Evolutionary conservation across 768 basidiomycete genomes (phyloP).

Genomic region (Fomitopsis pulvina): DNA sequence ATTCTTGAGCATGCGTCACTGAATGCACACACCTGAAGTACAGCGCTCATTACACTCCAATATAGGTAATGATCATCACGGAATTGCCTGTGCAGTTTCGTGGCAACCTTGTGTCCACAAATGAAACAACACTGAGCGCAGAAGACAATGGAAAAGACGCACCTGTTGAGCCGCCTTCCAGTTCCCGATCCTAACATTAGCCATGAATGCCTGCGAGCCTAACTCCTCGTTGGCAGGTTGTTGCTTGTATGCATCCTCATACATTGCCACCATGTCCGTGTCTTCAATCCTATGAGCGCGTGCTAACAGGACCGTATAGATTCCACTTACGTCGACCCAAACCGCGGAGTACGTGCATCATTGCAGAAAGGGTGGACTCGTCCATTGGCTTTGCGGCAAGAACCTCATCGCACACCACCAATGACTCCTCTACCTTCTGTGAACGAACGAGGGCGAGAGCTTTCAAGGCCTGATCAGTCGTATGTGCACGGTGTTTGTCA

Average conservation of each 20-base stretch:
- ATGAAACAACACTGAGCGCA: not conserved
- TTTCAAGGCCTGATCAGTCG: constrained; percentile 58
- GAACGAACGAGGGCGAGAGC: constrained; percentile 77
- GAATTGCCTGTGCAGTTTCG: constrained; percentile 79
- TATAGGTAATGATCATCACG: constrained; percentile 76
- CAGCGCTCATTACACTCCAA: constrained; percentile 75
- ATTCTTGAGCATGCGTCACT: not conserved
- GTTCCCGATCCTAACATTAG: constrained; percentile 69
- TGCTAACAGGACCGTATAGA: not conserved
- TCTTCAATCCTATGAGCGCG: no score
- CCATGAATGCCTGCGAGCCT: constrained; percentile 79
- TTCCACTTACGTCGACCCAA: constrained; percentile 55
- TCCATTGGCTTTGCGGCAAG: constrained; percentile 66
- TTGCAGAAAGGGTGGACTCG: constrained; percentile 67
- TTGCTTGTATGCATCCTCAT: constrained; percentile 79
- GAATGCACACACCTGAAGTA: constrained; percentile 55
- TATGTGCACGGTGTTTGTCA: not conserved
- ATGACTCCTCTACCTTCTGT: constrained; percentile 81
- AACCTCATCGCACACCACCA: constrained; percentile 74
- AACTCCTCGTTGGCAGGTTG: constrained; percentile 79
- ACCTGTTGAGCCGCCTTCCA: constrained; percentile 89
- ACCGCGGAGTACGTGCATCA: constrained; percentile 79
- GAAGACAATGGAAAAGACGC: constrained; percentile 5
- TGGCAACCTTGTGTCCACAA: constrained; percentile 50
- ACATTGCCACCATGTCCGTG: constrained; percentile 77